These are phyloP conservation scores for Tuber calosporum DNA, from an alignment of 495 filamentous ascomycete genomes.

Conservation along the genomic window DNA sequence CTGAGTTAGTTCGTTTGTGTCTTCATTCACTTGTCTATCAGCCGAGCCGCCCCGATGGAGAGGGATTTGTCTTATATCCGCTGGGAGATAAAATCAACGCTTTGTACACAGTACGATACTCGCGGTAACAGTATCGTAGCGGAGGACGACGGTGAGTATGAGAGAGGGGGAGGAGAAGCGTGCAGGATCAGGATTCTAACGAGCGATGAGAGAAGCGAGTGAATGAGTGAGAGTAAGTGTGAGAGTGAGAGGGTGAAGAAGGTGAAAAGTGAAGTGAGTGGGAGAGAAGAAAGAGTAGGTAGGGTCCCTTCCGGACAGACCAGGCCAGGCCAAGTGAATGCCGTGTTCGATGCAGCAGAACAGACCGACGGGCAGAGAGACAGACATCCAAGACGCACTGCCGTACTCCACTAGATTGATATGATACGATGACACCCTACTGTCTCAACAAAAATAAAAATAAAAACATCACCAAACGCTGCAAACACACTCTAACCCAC, in stretches of 20 bases:
- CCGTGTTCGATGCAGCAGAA: background rate
- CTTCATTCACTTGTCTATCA: conserved; percentile 4
- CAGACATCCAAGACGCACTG: background rate
- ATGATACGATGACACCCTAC: no score
- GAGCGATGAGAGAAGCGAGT: conserved; percentile 1
- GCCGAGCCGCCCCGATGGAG: conserved; percentile 36
- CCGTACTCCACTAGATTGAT: no score
- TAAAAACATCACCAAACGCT: background rate
- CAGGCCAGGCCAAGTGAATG: conserved; percentile 1
- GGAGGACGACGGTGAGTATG: background rate
- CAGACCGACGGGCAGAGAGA: background rate
- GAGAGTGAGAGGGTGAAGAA: background rate
- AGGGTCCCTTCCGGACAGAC: background rate
- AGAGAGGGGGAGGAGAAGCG: background rate
- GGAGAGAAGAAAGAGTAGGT: conserved; percentile 1
- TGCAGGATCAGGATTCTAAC: conserved; percentile 2
- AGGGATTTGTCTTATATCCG: conserved; percentile 37
- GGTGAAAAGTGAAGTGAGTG: background rate
- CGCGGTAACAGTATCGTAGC: background rate
- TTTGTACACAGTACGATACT: conserved; percentile 20
- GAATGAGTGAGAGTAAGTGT: background rate
- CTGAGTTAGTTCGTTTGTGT: conserved; percentile 29
- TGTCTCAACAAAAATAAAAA: conserved; percentile 1
- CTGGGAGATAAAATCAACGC: conserved; percentile 34
- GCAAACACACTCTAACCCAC: background rate